Base-by-base conservation (phyloP, 495 filamentous ascomycete genomes). In the Penicillium roqueforti region DNA sequence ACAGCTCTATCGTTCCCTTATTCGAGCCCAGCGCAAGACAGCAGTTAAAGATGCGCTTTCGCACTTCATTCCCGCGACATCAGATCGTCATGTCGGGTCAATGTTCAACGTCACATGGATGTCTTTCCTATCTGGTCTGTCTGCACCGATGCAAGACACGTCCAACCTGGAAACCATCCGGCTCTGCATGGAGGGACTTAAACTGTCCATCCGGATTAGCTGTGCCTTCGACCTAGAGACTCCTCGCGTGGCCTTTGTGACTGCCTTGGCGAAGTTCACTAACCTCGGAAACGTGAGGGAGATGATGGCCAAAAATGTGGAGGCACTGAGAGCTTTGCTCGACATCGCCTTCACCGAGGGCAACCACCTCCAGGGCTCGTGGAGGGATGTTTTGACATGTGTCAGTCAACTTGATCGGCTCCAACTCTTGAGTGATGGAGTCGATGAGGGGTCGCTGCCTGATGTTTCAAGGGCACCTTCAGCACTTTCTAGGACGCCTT, bases 61-160 rank as follows among this genome's bases (percentile, higher is more conserved):
- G 3, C 90, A 82, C 58, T 99, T 91, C 68, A 93, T 97, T 55
- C 86, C 89, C 11, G 93, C 95, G 1, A 89, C 89, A 1, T 96
- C 91, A 0, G 92, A 88, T 66, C 92, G 87, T 56, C 93, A 99
- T 70, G 87, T 95, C 46, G 93, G 93, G 0, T 91, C 93, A 3
- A 99, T 99, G 92, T 99, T 99, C 59, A 92, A 97, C 58, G 92
- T 96, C 14, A 95, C 89, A 0, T 99, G 93, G 93, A 99, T 97
- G 92, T 93, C 92, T 18, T 95, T 96, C 71, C 85, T 97, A 63
- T 96, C 91, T 9, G 90, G 90, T 0, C 78, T 97, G 23, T 96
- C 93, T 3, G 91, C 88, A 25, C 84, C 91, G 53, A 91, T 91
- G 70, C 92, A 96, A 61, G 89, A 92, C 64, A 88, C 89, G 0